Evolutionary conservation across 345 rosid species (phyloP).

Genomic region (Brassica juncea): DNA sequence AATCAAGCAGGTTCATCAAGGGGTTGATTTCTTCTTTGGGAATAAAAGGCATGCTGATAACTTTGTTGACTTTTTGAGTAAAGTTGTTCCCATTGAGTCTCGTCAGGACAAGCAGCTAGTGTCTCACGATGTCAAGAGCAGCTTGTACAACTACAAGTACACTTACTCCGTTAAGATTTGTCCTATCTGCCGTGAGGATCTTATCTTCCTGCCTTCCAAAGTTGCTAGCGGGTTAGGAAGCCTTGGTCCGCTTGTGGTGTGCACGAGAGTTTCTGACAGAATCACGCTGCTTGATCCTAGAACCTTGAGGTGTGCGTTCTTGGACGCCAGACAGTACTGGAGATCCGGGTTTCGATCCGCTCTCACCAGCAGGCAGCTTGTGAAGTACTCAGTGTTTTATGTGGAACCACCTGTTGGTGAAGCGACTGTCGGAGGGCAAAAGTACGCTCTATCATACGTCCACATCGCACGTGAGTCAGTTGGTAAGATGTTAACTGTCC

Average conservation of each 20-base stretch:
- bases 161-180: conserved; percentile 61
- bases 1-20: conserved; percentile 58
- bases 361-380: conserved; percentile 59
- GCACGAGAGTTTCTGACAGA: conserved; percentile 56
- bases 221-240: conserved; percentile 51
- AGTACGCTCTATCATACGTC: conserved; percentile 50
- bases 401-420: conserved; percentile 45
- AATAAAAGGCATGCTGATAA: conserved; percentile 54
- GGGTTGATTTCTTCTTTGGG: conserved; percentile 62
- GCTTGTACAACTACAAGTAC: conserved; percentile 54
- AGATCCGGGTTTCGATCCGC: conserved; percentile 48
- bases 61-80: conserved; percentile 56
- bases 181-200: conserved; percentile 62
- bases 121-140: conserved; percentile 61
- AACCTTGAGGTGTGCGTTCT: conserved; percentile 49
- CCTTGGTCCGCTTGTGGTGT: conserved; percentile 62
- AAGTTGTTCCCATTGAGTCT: conserved; percentile 52
- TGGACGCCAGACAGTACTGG: conserved; percentile 61
- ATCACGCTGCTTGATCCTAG: conserved; percentile 55
- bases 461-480: conserved; percentile 56
- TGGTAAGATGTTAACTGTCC: conserved; percentile 49
- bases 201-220: conserved; percentile 49
- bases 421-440: conserved; percentile 47
- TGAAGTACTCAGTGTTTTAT: conserved; percentile 57
- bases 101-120: conserved; percentile 52